phyloP scores from a whole-genome alignment of 257 asterid species.

The Anisodus acutangulus region DNA sequence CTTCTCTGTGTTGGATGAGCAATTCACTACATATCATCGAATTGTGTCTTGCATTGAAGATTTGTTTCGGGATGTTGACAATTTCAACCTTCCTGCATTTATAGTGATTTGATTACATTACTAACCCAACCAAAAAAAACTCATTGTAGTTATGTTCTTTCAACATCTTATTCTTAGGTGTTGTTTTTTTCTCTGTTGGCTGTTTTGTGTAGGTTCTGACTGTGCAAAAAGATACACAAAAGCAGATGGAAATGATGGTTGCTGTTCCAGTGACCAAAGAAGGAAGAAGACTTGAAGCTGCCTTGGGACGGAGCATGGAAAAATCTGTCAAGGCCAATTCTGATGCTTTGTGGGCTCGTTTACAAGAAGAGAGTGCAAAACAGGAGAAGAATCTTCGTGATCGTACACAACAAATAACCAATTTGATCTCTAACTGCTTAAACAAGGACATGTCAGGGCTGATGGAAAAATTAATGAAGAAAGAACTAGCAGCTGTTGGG shows the following conservation, averaged over 20 bases:
- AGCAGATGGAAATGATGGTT: conserved; percentile 74
- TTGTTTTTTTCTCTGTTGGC: neutral
- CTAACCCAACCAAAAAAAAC: neutral
- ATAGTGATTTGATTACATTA: conserved; percentile 5
- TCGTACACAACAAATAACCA: conserved; percentile 65
- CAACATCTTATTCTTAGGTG: neutral
- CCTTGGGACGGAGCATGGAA: conserved; percentile 80
- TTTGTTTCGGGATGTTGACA: conserved; percentile 1
- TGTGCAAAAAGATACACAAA: conserved; percentile 64
- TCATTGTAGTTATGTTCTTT: neutral
- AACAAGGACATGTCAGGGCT: conserved; percentile 81
- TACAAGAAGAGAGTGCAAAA: conserved; percentile 82
- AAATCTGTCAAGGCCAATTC: conserved; percentile 72
- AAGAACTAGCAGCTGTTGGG: conserved; percentile 69
- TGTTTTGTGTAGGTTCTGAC: conserved; percentile 52
- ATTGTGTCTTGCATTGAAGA: neutral
- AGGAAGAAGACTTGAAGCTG: conserved; percentile 80
- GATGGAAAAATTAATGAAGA: conserved; percentile 79
- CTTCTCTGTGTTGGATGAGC: neutral
- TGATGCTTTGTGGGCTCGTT: conserved; percentile 91
- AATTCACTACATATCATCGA: neutral
- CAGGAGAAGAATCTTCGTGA: conserved; percentile 84
- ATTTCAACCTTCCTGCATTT: conserved; percentile 12
- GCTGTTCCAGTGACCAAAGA: conserved; percentile 78
- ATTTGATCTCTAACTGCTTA: conserved; percentile 60